Base-by-base conservation (phyloP, 768 basidiomycete genomes). In the Termitomyces sp. region DNA sequence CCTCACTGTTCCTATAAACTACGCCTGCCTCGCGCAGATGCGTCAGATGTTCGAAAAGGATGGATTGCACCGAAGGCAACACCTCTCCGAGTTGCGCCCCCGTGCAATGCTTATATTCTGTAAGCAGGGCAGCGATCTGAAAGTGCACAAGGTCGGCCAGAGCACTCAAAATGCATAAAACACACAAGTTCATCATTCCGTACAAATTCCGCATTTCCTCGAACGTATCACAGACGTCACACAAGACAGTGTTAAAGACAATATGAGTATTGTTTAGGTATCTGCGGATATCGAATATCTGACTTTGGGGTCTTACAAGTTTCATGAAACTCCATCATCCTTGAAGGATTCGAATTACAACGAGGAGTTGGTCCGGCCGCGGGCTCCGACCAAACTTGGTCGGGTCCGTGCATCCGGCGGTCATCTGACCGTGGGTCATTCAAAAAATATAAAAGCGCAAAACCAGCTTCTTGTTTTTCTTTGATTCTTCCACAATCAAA, bases 401-500 rank as follows among this genome's bases (percentile, higher is more conserved):
- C 20, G 31, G 45, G 55, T 56, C 45, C 34, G 55, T 47, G 31
- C 40, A 32, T 56, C 8, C 1, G 4, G 25, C 31, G 20, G 57
- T 60, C 68, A 68, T 56, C 47, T 68, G 68, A 68, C 57, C 65
- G 63, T 66, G 66, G 47, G 63, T 6, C 40, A 12, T 25, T 14
- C 34, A 42, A 31, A 53, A 48, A 1, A 3, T 63, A 65, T 69
- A 69, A 63, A 59, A 48, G 17, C 25, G 1, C 37, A 40, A 20
- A 14, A 10, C 42, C 11, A 48, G 36, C 25, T 7, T 11, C 7
- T 6, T 1, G 38, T 11, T 53, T 68, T 71, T 67, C 69, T 67
- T 71, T 60, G 76, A 77, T 78, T 75, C 74, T 77, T 78, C 77
- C 76, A 76, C 76, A 76, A 75, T 81, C 77, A 77, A 75, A 74